phyloP scores from a whole-genome alignment of 1,284 basidiomycete species.

The Cryptococcus sp. region DNA sequence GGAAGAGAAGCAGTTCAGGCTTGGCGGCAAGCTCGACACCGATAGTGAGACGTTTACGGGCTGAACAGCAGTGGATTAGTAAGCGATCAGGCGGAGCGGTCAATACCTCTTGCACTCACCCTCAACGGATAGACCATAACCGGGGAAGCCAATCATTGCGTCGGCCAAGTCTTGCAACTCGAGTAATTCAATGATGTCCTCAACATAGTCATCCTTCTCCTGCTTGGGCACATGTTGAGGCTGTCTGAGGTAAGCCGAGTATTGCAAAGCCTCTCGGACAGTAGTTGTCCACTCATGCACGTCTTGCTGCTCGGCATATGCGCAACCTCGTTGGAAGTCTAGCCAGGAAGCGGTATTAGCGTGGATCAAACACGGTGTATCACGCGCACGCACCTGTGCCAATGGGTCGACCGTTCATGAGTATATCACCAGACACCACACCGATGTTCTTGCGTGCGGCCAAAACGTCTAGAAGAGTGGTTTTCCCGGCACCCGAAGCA shows the following conservation, averaged over 20 bases:
- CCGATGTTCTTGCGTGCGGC: slow-evolving; percentile 59
- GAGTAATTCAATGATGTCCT: slow-evolving; percentile 59
- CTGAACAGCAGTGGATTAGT: slow-evolving; percentile 24
- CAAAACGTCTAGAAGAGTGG: slow-evolving; percentile 59
- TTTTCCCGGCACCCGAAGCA: slow-evolving; percentile 61
- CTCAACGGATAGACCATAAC: slow-evolving; percentile 58
- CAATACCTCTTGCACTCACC: slow-evolving; percentile 1
- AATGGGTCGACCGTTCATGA: slow-evolving; percentile 58
- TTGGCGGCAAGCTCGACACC: slow-evolving; percentile 64
- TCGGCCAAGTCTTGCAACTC: slow-evolving; percentile 58
- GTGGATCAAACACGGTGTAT: neutral
- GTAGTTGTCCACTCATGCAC: slow-evolving; percentile 80
- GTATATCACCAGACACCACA: slow-evolving; percentile 56
- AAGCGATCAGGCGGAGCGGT: no score
- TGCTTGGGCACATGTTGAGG: slow-evolving; percentile 55
- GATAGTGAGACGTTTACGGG: slow-evolving; percentile 62
- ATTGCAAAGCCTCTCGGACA: slow-evolving; percentile 61
- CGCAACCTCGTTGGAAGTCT: slow-evolving; percentile 57
- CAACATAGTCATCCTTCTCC: slow-evolving; percentile 59
- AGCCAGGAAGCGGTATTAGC: slow-evolving; percentile 5
- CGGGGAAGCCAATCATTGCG: slow-evolving; percentile 55
- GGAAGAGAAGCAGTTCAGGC: slow-evolving; percentile 60
- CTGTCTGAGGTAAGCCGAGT: slow-evolving; percentile 63
- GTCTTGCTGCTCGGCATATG: slow-evolving; percentile 74
- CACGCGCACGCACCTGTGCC: slow-evolving; percentile 40